phyloP scores from a whole-genome alignment of 805 yeast genomes.

The Starmera amethionina region DNA sequence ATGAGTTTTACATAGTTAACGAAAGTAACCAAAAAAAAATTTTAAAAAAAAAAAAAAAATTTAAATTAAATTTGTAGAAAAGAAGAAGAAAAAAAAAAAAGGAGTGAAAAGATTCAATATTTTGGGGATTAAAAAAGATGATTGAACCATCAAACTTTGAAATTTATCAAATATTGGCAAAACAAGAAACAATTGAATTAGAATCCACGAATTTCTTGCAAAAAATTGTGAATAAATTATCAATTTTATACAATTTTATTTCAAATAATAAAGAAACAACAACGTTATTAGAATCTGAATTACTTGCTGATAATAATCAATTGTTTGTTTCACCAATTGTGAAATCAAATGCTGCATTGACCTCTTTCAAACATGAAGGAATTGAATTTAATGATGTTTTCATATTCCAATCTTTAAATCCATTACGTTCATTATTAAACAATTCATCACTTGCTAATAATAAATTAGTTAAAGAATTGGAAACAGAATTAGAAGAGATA shows the following conservation, averaged over 20 bases:
- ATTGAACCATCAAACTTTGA: no score
- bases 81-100: no score
- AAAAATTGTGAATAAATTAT: neutral
- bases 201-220: constrained; percentile 1
- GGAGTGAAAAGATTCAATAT: no score
- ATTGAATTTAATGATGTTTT: constrained; percentile 6
- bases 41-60: no score
- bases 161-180: constrained; percentile 2
- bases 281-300: constrained; percentile 4
- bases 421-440: constrained; percentile 1
- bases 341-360: constrained; percentile 7
- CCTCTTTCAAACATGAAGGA: constrained; percentile 4
- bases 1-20: no score
- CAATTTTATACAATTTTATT: neutral
- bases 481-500: constrained; percentile 25
- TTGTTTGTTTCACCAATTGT: constrained; percentile 8
- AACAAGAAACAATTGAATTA: constrained; percentile 7
- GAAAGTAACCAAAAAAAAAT: no score
- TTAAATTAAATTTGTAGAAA: no score
- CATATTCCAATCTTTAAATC: constrained; percentile 8
- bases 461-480: constrained; percentile 3
- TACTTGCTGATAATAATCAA: constrained; percentile 4
- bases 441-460: neutral
- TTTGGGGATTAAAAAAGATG: no score
- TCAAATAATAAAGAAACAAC: neutral